Evolutionary conservation across 257 asterid species (phyloP).

Genomic region (Osmanthus fragrans): DNA sequence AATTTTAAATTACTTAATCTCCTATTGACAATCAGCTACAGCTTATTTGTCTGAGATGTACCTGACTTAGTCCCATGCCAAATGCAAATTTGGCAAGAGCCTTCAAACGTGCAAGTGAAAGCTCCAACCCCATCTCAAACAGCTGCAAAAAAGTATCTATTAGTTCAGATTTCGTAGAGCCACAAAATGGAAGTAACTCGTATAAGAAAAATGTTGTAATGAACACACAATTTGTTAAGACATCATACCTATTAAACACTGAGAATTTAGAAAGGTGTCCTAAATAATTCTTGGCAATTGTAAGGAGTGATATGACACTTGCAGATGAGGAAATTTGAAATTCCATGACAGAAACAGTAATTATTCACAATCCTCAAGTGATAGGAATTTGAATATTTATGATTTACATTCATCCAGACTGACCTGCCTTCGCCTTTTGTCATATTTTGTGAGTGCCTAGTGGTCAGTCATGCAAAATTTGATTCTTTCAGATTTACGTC

Average conservation of each 20-base stretch:
- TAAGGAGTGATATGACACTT: not conserved
- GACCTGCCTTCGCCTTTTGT: not conserved
- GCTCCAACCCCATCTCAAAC: slow-evolving; percentile 99
- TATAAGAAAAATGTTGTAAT: slow-evolving; percentile 9
- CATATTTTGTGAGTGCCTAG: not conserved
- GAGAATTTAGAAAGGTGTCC: slow-evolving; percentile 4
- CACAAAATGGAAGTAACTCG: slow-evolving; percentile 15
- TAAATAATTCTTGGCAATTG: slow-evolving; percentile 7
- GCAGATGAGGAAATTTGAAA: slow-evolving; percentile 18
- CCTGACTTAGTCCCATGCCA: slow-evolving; percentile 96
- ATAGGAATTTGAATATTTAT: not conserved
- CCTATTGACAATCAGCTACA: slow-evolving; percentile 8
- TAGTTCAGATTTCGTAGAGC: slow-evolving; percentile 30
- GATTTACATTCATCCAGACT: not conserved
- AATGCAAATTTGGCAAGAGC: slow-evolving; percentile 99
- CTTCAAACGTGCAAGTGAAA: slow-evolving; percentile 87
- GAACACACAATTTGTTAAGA: not conserved
- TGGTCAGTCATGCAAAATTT: not conserved
- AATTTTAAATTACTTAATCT: slow-evolving; percentile 14
- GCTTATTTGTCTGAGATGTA: slow-evolving; percentile 30
- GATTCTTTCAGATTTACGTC: not conserved
- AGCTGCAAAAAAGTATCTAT: slow-evolving; percentile 61
- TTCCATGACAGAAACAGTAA: slow-evolving; percentile 7
- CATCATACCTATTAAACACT: slow-evolving; percentile 16
- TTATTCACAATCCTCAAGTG: slow-evolving; percentile 3